Conservation (phyloP, 78 protist species). For the Dictyostelium intermedium region DNA sequence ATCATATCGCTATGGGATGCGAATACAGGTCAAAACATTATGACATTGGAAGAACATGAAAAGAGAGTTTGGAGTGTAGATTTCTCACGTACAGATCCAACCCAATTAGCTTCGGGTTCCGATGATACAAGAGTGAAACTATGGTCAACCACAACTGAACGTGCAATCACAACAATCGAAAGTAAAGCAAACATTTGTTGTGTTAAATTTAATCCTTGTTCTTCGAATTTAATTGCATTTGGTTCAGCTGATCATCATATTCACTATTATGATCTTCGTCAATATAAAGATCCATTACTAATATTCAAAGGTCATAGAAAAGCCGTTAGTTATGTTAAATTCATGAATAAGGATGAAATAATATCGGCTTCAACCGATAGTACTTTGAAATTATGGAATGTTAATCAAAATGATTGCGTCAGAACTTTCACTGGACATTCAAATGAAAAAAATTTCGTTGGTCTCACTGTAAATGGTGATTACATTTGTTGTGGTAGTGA, state of each 20-base stretch:
- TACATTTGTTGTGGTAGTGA: slow-evolving; percentile 87
- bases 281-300: slow-evolving; percentile 35
- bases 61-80: slow-evolving; percentile 89
- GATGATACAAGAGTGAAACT: slow-evolving; percentile 85
- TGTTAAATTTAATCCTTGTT: slow-evolving; percentile 80
- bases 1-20: slow-evolving; percentile 84
- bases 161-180: slow-evolving; percentile 74
- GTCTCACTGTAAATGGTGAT: slow-evolving; percentile 82
- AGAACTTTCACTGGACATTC: slow-evolving; percentile 84
- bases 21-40: slow-evolving; percentile 55
- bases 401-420: slow-evolving; percentile 20
- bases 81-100: slow-evolving; percentile 77
- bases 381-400: slow-evolving; percentile 69
- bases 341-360: slow-evolving; percentile 75
- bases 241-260: slow-evolving; percentile 89
- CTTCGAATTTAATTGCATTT: slow-evolving; percentile 77
- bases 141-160: slow-evolving; percentile 68
- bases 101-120: slow-evolving; percentile 83
- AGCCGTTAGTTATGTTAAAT: slow-evolving; percentile 88
- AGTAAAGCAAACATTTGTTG: slow-evolving; percentile 86
- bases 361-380: slow-evolving; percentile 86
- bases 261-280: slow-evolving; percentile 86
- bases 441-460: slow-evolving; percentile 90
- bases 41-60: slow-evolving; percentile 84
- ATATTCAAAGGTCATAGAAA: slow-evolving; percentile 83